phyloP scores from a whole-genome alignment of 2,329 filamentous ascomycete species.

The Sordariomycetes sp. region DNA sequence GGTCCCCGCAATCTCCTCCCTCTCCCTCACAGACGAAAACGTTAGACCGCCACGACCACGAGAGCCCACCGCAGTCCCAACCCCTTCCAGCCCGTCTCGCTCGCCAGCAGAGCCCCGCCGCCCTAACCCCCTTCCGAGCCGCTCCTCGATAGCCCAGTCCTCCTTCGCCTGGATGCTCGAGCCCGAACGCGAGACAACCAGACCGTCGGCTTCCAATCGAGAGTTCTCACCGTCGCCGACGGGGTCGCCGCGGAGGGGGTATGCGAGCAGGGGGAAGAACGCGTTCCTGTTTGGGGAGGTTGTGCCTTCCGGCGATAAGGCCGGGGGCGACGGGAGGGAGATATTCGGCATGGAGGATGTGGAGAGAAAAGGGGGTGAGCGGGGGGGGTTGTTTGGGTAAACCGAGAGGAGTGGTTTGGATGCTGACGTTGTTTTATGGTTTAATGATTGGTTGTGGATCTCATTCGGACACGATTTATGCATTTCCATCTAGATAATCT shows the following conservation, averaged over 20 bases:
- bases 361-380: background rate
- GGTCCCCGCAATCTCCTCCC: conserved; percentile 8
- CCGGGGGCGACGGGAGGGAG: conserved; percentile 28
- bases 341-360: conserved; percentile 39
- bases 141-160: conserved; percentile 57
- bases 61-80: background rate
- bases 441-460: background rate
- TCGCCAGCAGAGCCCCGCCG: background rate
- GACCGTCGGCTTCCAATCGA: conserved; percentile 9
- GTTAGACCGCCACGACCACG: conserved; percentile 8
- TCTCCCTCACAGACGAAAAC: conserved; percentile 9
- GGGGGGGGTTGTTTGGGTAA: background rate
- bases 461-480: background rate
- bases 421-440: background rate
- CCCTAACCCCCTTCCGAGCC: conserved; percentile 33
- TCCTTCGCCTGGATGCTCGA: conserved; percentile 73
- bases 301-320: conserved; percentile 20
- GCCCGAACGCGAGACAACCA: conserved; percentile 35
- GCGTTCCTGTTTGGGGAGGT: conserved; percentile 48
- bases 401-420: background rate
- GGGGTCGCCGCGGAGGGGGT: conserved; percentile 6
- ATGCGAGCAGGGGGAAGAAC: conserved; percentile 33
- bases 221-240: conserved; percentile 8
- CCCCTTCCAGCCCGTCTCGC: background rate
- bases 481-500: background rate